Conservation (phyloP, 1,284 basidiomycete species). For the Ustilago lituana region DNA sequence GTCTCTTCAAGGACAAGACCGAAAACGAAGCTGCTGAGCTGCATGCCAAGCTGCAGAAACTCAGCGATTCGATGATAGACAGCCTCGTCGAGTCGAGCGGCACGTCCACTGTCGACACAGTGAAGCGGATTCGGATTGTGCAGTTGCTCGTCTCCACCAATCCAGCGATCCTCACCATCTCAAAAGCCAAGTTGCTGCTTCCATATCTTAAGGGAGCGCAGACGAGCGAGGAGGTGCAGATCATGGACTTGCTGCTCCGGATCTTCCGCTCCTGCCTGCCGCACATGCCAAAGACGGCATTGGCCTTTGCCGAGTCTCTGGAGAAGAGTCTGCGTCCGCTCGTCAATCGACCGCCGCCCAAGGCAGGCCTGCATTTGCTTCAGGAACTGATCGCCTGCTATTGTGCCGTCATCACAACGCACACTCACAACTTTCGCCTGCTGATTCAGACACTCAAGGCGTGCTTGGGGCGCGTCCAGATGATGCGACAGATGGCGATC, state of each 20-base stretch:
- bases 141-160: conserved; percentile 82
- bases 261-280: conserved; percentile 87
- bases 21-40: conserved; percentile 68
- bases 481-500: conserved; percentile 32
- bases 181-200: conserved; percentile 81
- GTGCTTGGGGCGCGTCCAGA: conserved; percentile 45
- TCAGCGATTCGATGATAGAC: conserved; percentile 85
- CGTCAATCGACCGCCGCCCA: conserved; percentile 76
- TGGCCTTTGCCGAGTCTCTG: conserved; percentile 78
- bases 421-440: conserved; percentile 84
- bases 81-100: conserved; percentile 84
- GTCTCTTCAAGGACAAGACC: conserved; percentile 51
- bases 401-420: conserved; percentile 81
- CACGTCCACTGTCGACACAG: conserved; percentile 69
- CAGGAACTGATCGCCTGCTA: conserved; percentile 92
- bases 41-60: conserved; percentile 76
- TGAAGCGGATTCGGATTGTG: conserved; percentile 77
- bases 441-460: conserved; percentile 74
- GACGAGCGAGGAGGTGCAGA: conserved; percentile 79
- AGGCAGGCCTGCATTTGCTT: conserved; percentile 45
- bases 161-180: conserved; percentile 80
- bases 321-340: conserved; percentile 81
- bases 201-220: conserved; percentile 85
- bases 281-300: conserved; percentile 75
- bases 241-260: conserved; percentile 71